Conservation (phyloP, 2,329 filamentous ascomycete species). For the Xylaria sp. region DNA sequence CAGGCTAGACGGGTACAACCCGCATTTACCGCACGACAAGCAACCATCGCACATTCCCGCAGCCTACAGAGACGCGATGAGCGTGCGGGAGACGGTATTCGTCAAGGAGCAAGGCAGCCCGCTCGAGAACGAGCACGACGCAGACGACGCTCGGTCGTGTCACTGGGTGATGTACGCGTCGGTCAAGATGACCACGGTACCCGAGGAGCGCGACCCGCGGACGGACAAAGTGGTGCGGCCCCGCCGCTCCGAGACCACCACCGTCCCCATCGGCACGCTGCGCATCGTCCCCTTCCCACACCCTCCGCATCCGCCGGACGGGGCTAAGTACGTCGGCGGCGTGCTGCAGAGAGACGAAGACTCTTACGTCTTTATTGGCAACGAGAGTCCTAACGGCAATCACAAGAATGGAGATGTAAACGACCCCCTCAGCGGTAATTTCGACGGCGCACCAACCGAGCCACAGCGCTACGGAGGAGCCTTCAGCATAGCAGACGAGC, state of each 20-base stretch:
- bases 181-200: slow-evolving; percentile 58
- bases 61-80: slow-evolving; percentile 72
- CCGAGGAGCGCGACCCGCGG: slow-evolving; percentile 57
- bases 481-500: slow-evolving; percentile 39
- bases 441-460: neutral
- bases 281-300: slow-evolving; percentile 87
- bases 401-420: neutral
- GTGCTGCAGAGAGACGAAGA: slow-evolving; percentile 47
- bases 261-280: slow-evolving; percentile 76
- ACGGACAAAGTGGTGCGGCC: slow-evolving; percentile 55
- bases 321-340: slow-evolving; percentile 61
- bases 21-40: slow-evolving; percentile 52
- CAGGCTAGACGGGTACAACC: slow-evolving; percentile 61
- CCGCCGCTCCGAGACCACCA: slow-evolving; percentile 58
- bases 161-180: slow-evolving; percentile 90
- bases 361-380: neutral
- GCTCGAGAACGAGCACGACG: slow-evolving; percentile 79
- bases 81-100: slow-evolving; percentile 70
- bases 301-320: slow-evolving; percentile 67
- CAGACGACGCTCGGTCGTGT: slow-evolving; percentile 80
- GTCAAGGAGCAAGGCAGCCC: slow-evolving; percentile 68
- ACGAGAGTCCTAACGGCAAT: neutral
- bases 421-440: neutral
- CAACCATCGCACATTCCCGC: slow-evolving; percentile 62
- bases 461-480: slow-evolving; percentile 3